Conservation (phyloP, 1,284 basidiomycete species). For the Tilletia setariae region DNA sequence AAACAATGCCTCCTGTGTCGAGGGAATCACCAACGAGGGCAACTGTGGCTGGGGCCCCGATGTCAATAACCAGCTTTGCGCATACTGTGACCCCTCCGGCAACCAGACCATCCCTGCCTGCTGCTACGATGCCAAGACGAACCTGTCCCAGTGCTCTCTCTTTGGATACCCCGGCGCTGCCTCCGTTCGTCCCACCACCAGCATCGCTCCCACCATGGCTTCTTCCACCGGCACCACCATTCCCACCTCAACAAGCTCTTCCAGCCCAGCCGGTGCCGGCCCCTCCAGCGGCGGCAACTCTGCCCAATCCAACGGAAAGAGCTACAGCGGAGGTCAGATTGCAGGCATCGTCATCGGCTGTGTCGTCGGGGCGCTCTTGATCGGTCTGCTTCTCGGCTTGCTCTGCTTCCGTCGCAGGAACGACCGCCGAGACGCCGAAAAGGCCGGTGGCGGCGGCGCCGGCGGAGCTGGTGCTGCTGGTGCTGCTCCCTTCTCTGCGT, state of each 20-base stretch:
- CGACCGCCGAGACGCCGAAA: slow-evolving; percentile 23
- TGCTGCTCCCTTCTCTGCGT: slow-evolving; percentile 27
- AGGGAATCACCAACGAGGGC: slow-evolving; percentile 55
- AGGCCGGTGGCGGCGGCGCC: slow-evolving; percentile 7
- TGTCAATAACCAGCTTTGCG: slow-evolving; percentile 55
- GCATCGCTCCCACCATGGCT: slow-evolving; percentile 30
- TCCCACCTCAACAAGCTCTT: slow-evolving; percentile 22
- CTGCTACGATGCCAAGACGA: slow-evolving; percentile 40
- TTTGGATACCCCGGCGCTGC: slow-evolving; percentile 42
- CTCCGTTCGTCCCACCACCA: slow-evolving; percentile 33
- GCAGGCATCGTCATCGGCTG: slow-evolving; percentile 43
- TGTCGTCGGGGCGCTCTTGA: slow-evolving; percentile 37
- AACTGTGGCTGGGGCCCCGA: slow-evolving; percentile 57
- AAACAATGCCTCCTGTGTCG: slow-evolving; percentile 54
- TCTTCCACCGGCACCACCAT: slow-evolving; percentile 21
- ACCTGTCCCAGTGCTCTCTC: slow-evolving; percentile 36
- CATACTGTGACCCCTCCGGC: slow-evolving; percentile 51
- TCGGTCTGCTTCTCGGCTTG: slow-evolving; percentile 35
- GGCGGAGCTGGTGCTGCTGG: slow-evolving; percentile 28
- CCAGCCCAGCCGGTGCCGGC: too few species aligned
- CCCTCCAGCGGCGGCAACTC: neutral
- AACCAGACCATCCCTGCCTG: slow-evolving; percentile 36
- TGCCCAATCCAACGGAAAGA: slow-evolving; percentile 16
- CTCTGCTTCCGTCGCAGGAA: slow-evolving; percentile 24
- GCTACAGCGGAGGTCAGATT: slow-evolving; percentile 27